Evolutionary conservation across 805 yeast genomes (phyloP).

Genomic region (Hagleromyces aurorensis): DNA sequence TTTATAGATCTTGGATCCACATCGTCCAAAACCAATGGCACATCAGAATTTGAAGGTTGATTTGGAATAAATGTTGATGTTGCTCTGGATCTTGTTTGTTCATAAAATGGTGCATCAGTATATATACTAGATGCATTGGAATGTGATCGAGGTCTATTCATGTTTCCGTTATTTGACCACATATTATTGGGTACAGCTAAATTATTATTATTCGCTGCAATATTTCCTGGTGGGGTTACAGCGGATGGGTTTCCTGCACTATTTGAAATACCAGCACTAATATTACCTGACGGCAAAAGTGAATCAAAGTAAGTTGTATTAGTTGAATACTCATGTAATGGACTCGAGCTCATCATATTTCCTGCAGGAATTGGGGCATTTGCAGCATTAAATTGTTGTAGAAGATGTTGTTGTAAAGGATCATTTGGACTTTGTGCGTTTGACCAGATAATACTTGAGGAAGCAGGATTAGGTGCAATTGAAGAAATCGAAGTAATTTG

Average conservation of each 20-base stretch:
- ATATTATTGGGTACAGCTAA: slow-evolving; percentile 12
- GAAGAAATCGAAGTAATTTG: slow-evolving; percentile 31
- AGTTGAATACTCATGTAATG: slow-evolving; percentile 15
- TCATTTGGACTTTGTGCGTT: slow-evolving; percentile 17
- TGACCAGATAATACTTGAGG: slow-evolving; percentile 24
- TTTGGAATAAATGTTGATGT: slow-evolving; percentile 16
- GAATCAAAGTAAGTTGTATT: slow-evolving; percentile 19
- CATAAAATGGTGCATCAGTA: slow-evolving; percentile 26
- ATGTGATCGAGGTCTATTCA: slow-evolving; percentile 24
- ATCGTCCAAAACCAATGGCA: slow-evolving; percentile 43
- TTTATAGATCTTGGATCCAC: slow-evolving; percentile 50
- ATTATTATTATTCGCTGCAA: slow-evolving; percentile 10
- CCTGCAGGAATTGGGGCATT: slow-evolving; percentile 3
- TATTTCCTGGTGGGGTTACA: slow-evolving; percentile 2
- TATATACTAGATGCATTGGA: slow-evolving; percentile 31
- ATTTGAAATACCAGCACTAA: slow-evolving; percentile 2
- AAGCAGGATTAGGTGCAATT: slow-evolving; percentile 13
- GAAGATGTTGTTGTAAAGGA: slow-evolving; percentile 16
- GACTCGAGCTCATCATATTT: slow-evolving; percentile 11
- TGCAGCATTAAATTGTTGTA: slow-evolving; percentile 7
- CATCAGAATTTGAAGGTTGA: slow-evolving; percentile 16
- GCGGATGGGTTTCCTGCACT: slow-evolving; percentile 1
- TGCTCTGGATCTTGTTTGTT: slow-evolving; percentile 19
- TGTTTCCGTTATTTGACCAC: slow-evolving; percentile 12
- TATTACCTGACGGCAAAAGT: slow-evolving; percentile 6